These are phyloP conservation scores for Pyrenochaeta sp. DNA, from an alignment of 2,329 filamentous ascomycete species.

Conservation along the genomic window DNA sequence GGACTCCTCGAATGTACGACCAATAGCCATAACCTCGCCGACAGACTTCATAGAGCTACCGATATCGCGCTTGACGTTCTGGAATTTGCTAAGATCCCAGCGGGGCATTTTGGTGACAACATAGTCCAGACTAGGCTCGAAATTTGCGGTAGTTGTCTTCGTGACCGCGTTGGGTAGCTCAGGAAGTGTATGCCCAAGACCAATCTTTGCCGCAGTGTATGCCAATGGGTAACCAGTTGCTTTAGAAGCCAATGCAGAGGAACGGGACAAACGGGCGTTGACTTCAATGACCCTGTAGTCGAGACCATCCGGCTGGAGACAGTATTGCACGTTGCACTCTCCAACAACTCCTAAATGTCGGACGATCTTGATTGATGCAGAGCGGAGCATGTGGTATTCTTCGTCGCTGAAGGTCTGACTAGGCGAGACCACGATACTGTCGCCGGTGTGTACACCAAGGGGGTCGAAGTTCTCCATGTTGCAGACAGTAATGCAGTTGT, in stretches of 20 bases:
- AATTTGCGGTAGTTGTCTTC: constrained; percentile 98
- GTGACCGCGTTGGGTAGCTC: constrained; percentile 98
- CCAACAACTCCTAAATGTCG: constrained; percentile 96
- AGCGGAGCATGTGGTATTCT: constrained; percentile 99
- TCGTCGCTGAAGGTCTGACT: constrained; percentile 97
- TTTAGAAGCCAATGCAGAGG: constrained; percentile 95
- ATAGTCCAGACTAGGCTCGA: constrained; percentile 96
- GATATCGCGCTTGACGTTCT: constrained; percentile 97
- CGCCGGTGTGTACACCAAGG: constrained; percentile 95
- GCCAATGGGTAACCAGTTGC: constrained; percentile 97
- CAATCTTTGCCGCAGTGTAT: constrained; percentile 98
- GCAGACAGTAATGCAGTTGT: constrained; percentile 99
- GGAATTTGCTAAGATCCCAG: constrained; percentile 99
- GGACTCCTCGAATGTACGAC: constrained; percentile 96
- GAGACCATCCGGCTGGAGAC: constrained; percentile 92
- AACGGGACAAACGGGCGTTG: constrained; percentile 97
- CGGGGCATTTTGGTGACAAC: constrained; percentile 98
- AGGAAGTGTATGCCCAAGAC: constrained; percentile 91
- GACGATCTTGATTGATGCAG: constrained; percentile 97
- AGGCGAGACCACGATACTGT: constrained; percentile 97
- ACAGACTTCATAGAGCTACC: constrained; percentile 99
- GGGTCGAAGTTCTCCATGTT: constrained; percentile 99
- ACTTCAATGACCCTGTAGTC: constrained; percentile 99
- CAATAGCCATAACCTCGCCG: constrained; percentile 99
- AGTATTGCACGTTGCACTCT: constrained; percentile 99